Base-by-base conservation (phyloP, 1,139 yeast genomes). In the Geotrichum fermentans region DNA sequence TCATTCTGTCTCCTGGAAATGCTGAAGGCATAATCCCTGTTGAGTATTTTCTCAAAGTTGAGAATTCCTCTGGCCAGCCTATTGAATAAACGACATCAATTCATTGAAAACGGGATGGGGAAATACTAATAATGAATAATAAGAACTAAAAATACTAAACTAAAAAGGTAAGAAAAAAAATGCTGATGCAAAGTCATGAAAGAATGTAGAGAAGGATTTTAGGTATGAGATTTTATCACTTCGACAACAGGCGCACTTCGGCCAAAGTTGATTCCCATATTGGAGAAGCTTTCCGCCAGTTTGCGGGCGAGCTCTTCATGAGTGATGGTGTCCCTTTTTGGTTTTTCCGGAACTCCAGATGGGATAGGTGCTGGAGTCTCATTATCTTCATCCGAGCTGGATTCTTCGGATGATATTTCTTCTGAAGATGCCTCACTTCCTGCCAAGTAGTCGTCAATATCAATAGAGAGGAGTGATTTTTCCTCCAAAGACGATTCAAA, bases 1-100 rank as follows among this genome's bases (percentile, higher is more conserved):
- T 89, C 4, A 79, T 86, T 34, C 67, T 92, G 51, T 75, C 86
- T 1, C 67, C 75, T 4, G 95, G 95, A 2, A 73, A 82, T 57
- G 60, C 56, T 0, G 57, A 73, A 11, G 94, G 95, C 1, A 45
- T 67, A 4, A 70, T 89, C 1, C 66, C 75, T 0, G 58, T 68
- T 5, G 67, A 73, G 11, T 74, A 67, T 49, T 79, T 88, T 56
- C 63, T 60, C 6, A 71, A 68, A 35, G 26, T 43, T 24, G 47
- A 42, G 30, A 18, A 37, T 32, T 6, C 37, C 7, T 30, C 34
- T 20, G 37, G 47, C 13, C 28, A 43, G 20, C 32, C 24, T 18
- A 35, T 43, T 1, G 29, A 18, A 3, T 42, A 21, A 17, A 28
- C 21, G 18, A 18, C 34, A 17, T 28, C 13, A 28, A 30, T 40